phyloP scores from a whole-genome alignment of 768 basidiomycete species.

The Rhizopogon roseolus region DNA sequence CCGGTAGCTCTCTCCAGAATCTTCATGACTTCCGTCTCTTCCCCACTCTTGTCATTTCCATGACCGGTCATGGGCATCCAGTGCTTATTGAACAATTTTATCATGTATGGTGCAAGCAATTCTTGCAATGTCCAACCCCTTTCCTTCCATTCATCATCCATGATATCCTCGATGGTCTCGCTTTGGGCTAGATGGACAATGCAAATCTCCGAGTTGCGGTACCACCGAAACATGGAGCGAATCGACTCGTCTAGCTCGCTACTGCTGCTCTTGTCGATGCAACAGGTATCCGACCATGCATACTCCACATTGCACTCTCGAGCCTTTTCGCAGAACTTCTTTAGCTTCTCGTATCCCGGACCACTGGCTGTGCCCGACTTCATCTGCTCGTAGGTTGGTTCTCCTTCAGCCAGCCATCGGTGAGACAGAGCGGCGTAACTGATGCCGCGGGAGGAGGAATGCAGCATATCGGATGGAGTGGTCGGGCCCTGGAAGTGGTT shows the following conservation, averaged over 20 bases:
- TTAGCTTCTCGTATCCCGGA: neutral
- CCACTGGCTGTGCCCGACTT: neutral
- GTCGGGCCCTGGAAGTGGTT: slow-evolving; percentile 15
- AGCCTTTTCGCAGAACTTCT: no score
- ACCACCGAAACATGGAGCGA: slow-evolving; percentile 13
- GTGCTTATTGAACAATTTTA: slow-evolving; percentile 2
- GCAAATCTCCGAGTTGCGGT: slow-evolving; percentile 8
- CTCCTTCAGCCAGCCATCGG: slow-evolving; percentile 2
- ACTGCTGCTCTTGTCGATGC: slow-evolving; percentile 12
- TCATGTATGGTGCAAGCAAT: slow-evolving; percentile 1
- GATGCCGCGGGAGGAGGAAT: neutral
- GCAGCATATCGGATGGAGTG: neutral
- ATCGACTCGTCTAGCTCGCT: slow-evolving; percentile 9
- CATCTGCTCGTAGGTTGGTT: neutral
- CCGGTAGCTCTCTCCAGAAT: no score
- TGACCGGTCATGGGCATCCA: neutral
- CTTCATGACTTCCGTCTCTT: no score
- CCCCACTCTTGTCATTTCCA: no score
- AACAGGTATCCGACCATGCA: slow-evolving; percentile 5
- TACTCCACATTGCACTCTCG: no score
- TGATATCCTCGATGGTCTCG: no score
- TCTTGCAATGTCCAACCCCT: slow-evolving; percentile 6
- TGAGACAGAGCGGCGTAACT: slow-evolving; percentile 2
- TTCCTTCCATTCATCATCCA: neutral
- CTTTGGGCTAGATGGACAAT: slow-evolving; percentile 1